These are phyloP conservation scores for Microsporum ferrugineum DNA, from an alignment of 2,329 filamentous ascomycete genomes.

Conservation along the genomic window DNA sequence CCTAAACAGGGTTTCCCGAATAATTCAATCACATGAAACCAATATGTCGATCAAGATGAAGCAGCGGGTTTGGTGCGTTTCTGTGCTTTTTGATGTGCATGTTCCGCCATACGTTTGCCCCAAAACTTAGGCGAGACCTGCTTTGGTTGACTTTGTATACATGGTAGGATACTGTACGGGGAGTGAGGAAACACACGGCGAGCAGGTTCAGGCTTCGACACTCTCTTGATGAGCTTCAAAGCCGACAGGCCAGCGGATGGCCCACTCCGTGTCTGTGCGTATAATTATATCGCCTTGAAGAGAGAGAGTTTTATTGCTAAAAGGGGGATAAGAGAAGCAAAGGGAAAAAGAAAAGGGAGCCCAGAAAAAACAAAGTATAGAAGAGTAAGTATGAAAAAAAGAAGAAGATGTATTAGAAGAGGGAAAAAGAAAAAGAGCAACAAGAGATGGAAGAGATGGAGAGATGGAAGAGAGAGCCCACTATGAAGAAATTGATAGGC, in stretches of 20 bases:
- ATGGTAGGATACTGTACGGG: neutral
- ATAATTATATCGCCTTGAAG: neutral
- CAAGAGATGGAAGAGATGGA: neutral
- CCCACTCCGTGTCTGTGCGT: slow-evolving; percentile 1
- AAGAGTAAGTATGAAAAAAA: neutral
- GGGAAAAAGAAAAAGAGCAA: neutral
- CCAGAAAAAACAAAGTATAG: neutral
- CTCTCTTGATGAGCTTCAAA: neutral
- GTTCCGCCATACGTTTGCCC: neutral
- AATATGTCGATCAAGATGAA: slow-evolving; percentile 2
- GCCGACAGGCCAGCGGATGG: neutral
- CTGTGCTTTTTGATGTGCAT: neutral
- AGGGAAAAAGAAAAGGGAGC: neutral
- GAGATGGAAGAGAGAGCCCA: neutral
- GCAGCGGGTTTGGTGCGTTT: neutral
- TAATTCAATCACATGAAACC: slow-evolving; percentile 5
- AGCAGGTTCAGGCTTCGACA: no score
- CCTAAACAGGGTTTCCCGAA: slow-evolving; percentile 2
- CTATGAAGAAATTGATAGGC: neutral
- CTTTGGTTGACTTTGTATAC: neutral
- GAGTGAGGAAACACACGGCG: neutral
- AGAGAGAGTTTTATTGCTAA: neutral
- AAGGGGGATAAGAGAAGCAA: neutral
- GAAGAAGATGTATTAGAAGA: neutral
- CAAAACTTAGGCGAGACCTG: neutral